These are phyloP conservation scores for Groenewaldozyma auringiensis DNA, from an alignment of 1,139 yeast genomes.

Conservation along the genomic window DNA sequence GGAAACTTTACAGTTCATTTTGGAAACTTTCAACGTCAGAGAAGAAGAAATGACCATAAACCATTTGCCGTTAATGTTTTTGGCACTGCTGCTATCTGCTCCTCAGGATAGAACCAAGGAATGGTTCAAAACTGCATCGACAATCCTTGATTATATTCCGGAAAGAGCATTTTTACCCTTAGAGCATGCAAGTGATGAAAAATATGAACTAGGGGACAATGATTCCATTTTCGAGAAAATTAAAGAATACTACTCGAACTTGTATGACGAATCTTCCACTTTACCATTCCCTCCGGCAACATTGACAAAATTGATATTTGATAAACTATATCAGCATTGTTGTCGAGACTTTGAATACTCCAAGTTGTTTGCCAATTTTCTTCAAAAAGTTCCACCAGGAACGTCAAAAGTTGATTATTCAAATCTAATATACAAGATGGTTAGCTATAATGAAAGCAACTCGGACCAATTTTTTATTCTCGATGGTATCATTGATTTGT, in stretches of 20 bases:
- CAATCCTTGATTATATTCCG: slow-evolving; percentile 45
- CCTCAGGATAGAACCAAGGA: not conserved
- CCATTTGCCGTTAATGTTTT: slow-evolving; percentile 65
- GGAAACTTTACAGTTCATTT: slow-evolving; percentile 48
- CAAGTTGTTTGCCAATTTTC: not conserved
- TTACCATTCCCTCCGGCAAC: slow-evolving; percentile 43
- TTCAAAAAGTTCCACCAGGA: not conserved
- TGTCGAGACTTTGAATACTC: slow-evolving; percentile 1
- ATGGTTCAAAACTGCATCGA: slow-evolving; percentile 16
- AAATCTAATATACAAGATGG: slow-evolving; percentile 36
- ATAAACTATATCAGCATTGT: slow-evolving; percentile 8
- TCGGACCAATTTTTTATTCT: slow-evolving; percentile 23
- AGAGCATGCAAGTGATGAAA: slow-evolving; percentile 31
- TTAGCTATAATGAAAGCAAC: not conserved
- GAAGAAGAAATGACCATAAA: slow-evolving; percentile 80
- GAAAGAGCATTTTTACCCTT: slow-evolving; percentile 49
- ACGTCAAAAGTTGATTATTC: slow-evolving; percentile 23
- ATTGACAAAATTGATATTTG: slow-evolving; percentile 38
- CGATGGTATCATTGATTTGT: slow-evolving; percentile 43
- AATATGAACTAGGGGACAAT: slow-evolving; percentile 14
- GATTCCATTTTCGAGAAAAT: slow-evolving; percentile 28
- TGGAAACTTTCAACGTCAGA: slow-evolving; percentile 59
- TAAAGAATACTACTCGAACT: slow-evolving; percentile 27
- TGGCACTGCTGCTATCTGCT: slow-evolving; percentile 36
- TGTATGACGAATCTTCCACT: slow-evolving; percentile 22